Conservation (phyloP, 1,284 basidiomycete species). For the Somion occarium region DNA sequence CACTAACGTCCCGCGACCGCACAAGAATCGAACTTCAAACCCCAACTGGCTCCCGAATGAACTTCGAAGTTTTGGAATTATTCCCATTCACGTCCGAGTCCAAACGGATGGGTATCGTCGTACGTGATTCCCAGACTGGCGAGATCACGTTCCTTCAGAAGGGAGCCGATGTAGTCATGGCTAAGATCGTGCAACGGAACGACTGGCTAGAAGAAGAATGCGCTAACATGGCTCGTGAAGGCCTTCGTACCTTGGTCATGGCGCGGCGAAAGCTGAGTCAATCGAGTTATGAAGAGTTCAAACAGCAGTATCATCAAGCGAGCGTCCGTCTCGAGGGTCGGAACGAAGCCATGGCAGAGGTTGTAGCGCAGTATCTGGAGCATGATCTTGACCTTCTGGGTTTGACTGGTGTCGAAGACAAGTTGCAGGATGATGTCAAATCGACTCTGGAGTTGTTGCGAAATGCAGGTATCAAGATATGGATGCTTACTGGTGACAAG, state of each 20-base stretch:
- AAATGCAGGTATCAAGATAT: conserved; percentile 98
- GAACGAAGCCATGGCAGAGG: conserved; percentile 75
- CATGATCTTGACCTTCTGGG: conserved; percentile 89
- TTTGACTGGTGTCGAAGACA: conserved; percentile 97
- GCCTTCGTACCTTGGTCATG: conserved; percentile 90
- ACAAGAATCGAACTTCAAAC: conserved; percentile 79
- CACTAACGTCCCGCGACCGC: conserved; percentile 84
- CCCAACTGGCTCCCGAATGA: conserved; percentile 55
- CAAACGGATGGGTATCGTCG: conserved; percentile 98
- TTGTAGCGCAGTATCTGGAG: conserved; percentile 79
- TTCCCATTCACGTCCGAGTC: conserved; percentile 99
- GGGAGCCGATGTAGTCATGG: conserved; percentile 98
- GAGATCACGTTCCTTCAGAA: conserved; percentile 93
- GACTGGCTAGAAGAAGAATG: conserved; percentile 99
- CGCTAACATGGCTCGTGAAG: conserved; percentile 98
- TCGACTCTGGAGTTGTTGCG: conserved; percentile 88
- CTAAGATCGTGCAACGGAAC: conserved; percentile 89
- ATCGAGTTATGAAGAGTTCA: conserved; percentile 74
- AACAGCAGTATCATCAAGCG: conserved; percentile 72
- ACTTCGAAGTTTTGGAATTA: conserved; percentile 87
- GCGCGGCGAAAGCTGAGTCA: conserved; percentile 75
- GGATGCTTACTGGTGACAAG: conserved; percentile 99
- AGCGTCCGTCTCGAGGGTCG: conserved; percentile 75
- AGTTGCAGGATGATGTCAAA: conserved; percentile 96
- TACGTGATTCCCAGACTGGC: conserved; percentile 71